phyloP scores from a whole-genome alignment of 1,284 basidiomycete species.

The Hymenochaete sp. region DNA sequence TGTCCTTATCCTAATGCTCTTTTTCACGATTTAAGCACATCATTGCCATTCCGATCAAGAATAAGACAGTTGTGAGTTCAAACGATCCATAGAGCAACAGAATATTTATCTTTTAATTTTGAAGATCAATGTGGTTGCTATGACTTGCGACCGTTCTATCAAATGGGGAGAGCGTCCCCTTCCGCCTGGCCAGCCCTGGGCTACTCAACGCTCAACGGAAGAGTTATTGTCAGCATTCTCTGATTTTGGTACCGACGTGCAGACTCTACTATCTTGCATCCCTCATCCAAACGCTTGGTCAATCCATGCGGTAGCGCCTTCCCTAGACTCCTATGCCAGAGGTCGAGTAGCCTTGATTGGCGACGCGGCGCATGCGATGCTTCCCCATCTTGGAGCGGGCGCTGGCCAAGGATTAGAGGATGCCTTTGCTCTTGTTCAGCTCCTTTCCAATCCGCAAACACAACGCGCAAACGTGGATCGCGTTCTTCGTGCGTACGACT shows the following conservation, averaged over 20 bases:
- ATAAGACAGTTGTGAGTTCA: conserved; percentile 33
- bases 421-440: conserved; percentile 38
- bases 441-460: conserved; percentile 41
- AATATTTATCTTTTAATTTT: too few relatives aligned
- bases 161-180: conserved; percentile 31
- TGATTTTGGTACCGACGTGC: conserved; percentile 43
- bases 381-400: conserved; percentile 54
- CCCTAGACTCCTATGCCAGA: conserved; percentile 38
- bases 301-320: conserved; percentile 45
- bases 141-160: conserved; percentile 34
- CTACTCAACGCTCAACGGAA: conserved; percentile 32
- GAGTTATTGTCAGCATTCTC: conserved; percentile 39
- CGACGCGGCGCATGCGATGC: conserved; percentile 54
- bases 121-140: conserved; percentile 49
- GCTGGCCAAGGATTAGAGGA: conserved; percentile 60
- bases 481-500: conserved; percentile 38
- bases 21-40: conserved; percentile 34
- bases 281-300: conserved; percentile 49
- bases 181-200: conserved; percentile 36
- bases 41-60: conserved; percentile 47
- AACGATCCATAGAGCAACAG: too few relatives aligned
- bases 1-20: background rate
- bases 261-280: conserved; percentile 37
- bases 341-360: conserved; percentile 46
- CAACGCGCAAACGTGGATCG: conserved; percentile 35